A percentile compares a stretch with the other conserved stretches of the same genome.
phyloP scores from a whole-genome alignment of 129 eudicot species.

The Flaveria linearis region DNA sequence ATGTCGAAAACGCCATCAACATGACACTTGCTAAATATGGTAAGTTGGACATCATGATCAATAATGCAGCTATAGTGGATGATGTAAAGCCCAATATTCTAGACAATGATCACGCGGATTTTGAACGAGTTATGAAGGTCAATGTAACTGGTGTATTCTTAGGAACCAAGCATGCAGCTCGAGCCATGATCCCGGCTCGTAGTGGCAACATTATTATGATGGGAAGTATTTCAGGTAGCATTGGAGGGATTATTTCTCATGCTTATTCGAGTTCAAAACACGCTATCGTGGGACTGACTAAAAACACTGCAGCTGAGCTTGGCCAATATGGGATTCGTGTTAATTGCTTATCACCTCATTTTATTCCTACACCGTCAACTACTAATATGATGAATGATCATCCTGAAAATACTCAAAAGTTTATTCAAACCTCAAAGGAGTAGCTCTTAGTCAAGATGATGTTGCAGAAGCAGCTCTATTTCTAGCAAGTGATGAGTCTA shows the following conservation, averaged over 20 bases:
- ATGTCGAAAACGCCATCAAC: slow-evolving; percentile 22
- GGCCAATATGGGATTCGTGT: slow-evolving; percentile 43
- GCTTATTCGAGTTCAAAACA: slow-evolving; percentile 41
- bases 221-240: slow-evolving; percentile 23
- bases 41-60: slow-evolving; percentile 37
- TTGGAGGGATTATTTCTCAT: slow-evolving; percentile 24
- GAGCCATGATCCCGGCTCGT: slow-evolving; percentile 25
- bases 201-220: slow-evolving; percentile 28
- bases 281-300: slow-evolving; percentile 35
- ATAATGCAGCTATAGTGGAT: slow-evolving; percentile 30
- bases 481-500: slow-evolving; percentile 55
- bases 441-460: slow-evolving; percentile 41
- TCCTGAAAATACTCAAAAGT: background rate
- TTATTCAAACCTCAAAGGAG: slow-evolving; percentile 37
- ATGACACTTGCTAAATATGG: slow-evolving; percentile 19
- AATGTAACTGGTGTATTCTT: slow-evolving; percentile 19
- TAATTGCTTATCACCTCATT: slow-evolving; percentile 38
- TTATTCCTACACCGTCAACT: slow-evolving; percentile 13
- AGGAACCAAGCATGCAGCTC: slow-evolving; percentile 32
- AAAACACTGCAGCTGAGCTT: slow-evolving; percentile 32
- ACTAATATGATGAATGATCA: background rate
- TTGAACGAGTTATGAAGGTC: slow-evolving; percentile 23
- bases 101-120: background rate
- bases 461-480: slow-evolving; percentile 50
- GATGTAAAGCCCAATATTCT: slow-evolving; percentile 21